Base-by-base conservation (phyloP, 371 early-diverging fungal species). In the Lichtheimia corymbifera region DNA sequence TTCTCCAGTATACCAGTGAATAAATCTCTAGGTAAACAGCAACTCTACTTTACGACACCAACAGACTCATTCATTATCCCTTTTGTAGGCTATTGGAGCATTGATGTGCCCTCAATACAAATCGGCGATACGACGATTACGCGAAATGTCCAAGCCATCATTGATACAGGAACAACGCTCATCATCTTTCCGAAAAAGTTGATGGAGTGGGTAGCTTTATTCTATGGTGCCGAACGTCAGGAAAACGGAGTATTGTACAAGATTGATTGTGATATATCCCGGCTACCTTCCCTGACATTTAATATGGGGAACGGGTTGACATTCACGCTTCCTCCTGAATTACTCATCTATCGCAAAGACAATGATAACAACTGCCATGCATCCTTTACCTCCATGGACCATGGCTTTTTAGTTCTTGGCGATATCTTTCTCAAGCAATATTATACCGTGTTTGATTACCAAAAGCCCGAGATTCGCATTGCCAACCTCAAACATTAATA, bases 151-250 rank as follows among this genome's bases (percentile, higher is more conserved):
- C 44, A 63, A 47, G 85, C 76, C 12, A 83, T 86, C 57, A 52
- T 87, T 49, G 88, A 88, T 62, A 88, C 88, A 5, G 87, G 88
- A 24, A 72, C 72, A 27, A 67, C 65, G 1, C 55, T 73, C 17
- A 22, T 68, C 13, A 56, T 69, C 51, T 63, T 73, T 53, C 49
- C 67, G 28, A 25, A 55, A 0, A n/a, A 12, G 9, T 11, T 64
- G 3, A 79, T 80, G 14, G 27, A 22, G 7, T 50, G 50, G 25
- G 53, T 74, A 7, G 71, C 71, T 17, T 18, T 18, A n/a, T 35
- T 55, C 1, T 71, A 70, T 27, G 53, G 50, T 28, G 71, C 74
- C 17, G 53, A 30, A 2, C 66, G 61, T 25, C 68, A 68, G 25
- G 44, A 47, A 7, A 71, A 74, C 44, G 71, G 74, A 11, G 62